phyloP scores from a whole-genome alignment of 306 rosid species.

The Lotus japonicus region DNA sequence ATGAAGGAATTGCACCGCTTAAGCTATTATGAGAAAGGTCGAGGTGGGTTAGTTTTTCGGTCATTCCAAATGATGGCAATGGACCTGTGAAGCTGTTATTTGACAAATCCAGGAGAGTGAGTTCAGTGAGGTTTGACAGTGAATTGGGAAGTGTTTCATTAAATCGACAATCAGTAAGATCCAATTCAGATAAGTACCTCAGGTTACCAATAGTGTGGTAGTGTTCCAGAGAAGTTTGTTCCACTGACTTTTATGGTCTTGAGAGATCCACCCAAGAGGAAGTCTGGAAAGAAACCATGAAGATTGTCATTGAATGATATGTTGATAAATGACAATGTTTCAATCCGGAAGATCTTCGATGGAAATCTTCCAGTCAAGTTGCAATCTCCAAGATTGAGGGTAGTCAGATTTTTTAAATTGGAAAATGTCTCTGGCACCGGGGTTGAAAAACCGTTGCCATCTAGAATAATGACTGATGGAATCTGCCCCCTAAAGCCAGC shows the following conservation, averaged over 20 bases:
- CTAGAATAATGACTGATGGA: conserved; percentile 1
- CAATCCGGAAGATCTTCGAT: background rate
- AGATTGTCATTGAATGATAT: background rate
- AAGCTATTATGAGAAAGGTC: background rate
- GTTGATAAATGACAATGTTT: background rate
- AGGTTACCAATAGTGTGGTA: conserved; percentile 17
- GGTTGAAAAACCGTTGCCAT: background rate
- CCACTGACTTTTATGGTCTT: background rate
- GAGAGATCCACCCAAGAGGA: background rate
- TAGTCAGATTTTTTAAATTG: background rate
- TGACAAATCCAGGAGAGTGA: conserved; percentile 11
- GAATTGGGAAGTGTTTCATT: conserved; percentile 13
- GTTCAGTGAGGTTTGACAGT: conserved; percentile 7
- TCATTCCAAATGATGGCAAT: conserved; percentile 14
- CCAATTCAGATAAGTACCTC: background rate
- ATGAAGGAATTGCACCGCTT: background rate
- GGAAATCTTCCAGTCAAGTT: conserved; percentile 13
- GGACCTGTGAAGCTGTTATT: background rate
- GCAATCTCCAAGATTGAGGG: background rate
- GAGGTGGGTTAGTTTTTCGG: background rate
- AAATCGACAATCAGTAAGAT: background rate
- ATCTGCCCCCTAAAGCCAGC: no score
- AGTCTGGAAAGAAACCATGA: conserved; percentile 10
- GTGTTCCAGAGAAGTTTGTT: conserved; percentile 14
- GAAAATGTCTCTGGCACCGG: conserved; percentile 18